phyloP scores from a whole-genome alignment of 495 filamentous ascomycete genomes.

The Platismatia glauca region DNA sequence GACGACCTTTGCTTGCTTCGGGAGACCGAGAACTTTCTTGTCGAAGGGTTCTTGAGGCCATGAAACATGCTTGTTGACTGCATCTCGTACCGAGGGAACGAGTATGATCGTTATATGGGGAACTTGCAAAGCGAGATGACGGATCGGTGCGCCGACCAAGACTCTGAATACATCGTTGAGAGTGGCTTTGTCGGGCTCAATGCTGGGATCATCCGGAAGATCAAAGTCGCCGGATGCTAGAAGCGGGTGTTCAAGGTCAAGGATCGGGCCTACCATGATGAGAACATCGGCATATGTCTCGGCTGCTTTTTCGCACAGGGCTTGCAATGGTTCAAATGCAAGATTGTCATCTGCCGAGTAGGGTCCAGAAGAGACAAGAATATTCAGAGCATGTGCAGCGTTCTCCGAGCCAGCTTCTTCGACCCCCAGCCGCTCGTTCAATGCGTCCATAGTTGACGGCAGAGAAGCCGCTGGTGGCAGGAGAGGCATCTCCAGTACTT shows the following conservation, averaged over 20 bases:
- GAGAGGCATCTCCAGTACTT: conserved; percentile 65
- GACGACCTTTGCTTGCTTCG: conserved; percentile 64
- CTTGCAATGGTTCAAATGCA: conserved; percentile 73
- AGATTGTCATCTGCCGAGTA: conserved; percentile 90
- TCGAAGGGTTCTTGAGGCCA: conserved; percentile 83
- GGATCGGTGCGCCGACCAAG: conserved; percentile 59
- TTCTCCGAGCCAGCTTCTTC: conserved; percentile 50
- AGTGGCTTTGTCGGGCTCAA: conserved; percentile 67
- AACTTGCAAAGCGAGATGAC: conserved; percentile 53
- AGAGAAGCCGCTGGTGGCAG: conserved; percentile 59
- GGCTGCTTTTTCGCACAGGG: conserved; percentile 67
- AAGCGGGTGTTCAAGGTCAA: conserved; percentile 86
- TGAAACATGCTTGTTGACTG: conserved; percentile 68
- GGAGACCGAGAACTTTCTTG: conserved; percentile 61
- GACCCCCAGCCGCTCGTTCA: conserved; percentile 57
- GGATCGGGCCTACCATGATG: conserved; percentile 75
- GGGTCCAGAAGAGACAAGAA: conserved; percentile 74
- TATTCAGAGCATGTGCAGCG: conserved; percentile 53
- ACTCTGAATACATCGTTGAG: conserved; percentile 76
- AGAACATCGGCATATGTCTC: conserved; percentile 70
- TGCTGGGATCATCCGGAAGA: conserved; percentile 59
- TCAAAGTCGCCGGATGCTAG: conserved; percentile 85
- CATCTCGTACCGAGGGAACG: conserved; percentile 80
- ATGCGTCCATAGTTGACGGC: conserved; percentile 47
- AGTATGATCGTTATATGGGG: conserved; percentile 74